Base-by-base conservation (phyloP, 2,329 filamentous ascomycete genomes). In the Aureobasidium leucospermi region DNA sequence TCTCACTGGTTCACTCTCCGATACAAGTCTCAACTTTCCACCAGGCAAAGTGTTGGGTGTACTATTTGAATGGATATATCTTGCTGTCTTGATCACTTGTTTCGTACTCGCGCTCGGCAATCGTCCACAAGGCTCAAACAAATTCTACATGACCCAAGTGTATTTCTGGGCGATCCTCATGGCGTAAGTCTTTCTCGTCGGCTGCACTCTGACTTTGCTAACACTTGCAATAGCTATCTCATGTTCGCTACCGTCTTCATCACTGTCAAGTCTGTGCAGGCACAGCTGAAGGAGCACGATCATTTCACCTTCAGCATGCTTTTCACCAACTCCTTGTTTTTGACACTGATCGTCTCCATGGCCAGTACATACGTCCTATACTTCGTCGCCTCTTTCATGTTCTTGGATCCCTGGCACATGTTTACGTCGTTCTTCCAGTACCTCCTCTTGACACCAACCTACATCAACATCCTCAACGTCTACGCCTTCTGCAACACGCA, bases 321-420 rank as follows among this genome's bases (percentile, higher is more conserved):
- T 3, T 92, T 97, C 75, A 87, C 85, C 67, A 96, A 99, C 73
- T 80, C 85, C 63, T 84, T 95, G 61, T 97, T 99, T 77, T 91
- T 94, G 74, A 95, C 90, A 36, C 82, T 99, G 63, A 94, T 99
- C 67, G 85, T 99, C 55, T 96, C 92, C 0, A 83, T 97, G 68
- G 83, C 89, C 68, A 94, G 91, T 10, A 99, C 94, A 0, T 99
- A 94, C 71, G 81, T 95, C 63, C 86, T 99, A 68, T 99, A 92
- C 88, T 82, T 97, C 61, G 76, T 99, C 53, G 88, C 90, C 0
- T 96, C 91, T 8, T 80, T 99, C 65, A 79, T 99, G 66, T 97
- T 97, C 85, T 85, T 97, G 74, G 94, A 99, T 72, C 94, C 94
- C 4, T 99, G 94, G 93, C 94, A 99, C 77, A 97, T 99, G 91